Conservation (phyloP, 176 grass and related monocot genomes). For the Aegilops umbellulata region DNA sequence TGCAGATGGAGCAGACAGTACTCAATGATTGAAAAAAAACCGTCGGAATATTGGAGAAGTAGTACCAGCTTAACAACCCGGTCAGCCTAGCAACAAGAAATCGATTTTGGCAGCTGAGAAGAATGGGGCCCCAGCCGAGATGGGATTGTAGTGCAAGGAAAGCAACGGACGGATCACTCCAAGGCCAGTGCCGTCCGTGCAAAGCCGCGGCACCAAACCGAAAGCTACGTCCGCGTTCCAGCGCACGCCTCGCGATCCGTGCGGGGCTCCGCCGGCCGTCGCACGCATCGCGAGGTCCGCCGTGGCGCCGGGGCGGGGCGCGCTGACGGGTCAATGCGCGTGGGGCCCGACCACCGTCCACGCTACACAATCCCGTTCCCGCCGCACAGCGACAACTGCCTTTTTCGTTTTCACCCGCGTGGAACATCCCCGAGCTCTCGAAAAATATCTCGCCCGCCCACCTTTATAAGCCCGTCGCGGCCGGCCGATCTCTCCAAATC, state of each 20-base stretch:
- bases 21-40: too few relatives aligned
- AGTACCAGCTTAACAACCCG: neutral
- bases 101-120: neutral
- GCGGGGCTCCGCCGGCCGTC: neutral
- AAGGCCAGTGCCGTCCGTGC: slow-evolving; percentile 33
- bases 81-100: neutral
- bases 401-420: slow-evolving; percentile 22
- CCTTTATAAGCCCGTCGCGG: slow-evolving; percentile 42
- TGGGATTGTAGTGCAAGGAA: slow-evolving; percentile 48
- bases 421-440: slow-evolving; percentile 23
- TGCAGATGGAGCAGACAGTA: too few relatives aligned
- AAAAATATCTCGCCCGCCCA: slow-evolving; percentile 38
- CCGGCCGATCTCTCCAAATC: slow-evolving; percentile 21
- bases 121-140: neutral
- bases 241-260: slow-evolving; percentile 29
- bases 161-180: slow-evolving; percentile 28
- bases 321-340: slow-evolving; percentile 32
- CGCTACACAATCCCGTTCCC: slow-evolving; percentile 29
- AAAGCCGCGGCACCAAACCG: slow-evolving; percentile 14
- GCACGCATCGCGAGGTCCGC: slow-evolving; percentile 30
- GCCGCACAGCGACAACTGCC: slow-evolving; percentile 28
- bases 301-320: neutral
- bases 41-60: neutral
- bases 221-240: neutral
- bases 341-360: slow-evolving; percentile 56